phyloP scores from a whole-genome alignment of 2,329 filamentous ascomycete species.

The Raffaelea deltoideospora region DNA sequence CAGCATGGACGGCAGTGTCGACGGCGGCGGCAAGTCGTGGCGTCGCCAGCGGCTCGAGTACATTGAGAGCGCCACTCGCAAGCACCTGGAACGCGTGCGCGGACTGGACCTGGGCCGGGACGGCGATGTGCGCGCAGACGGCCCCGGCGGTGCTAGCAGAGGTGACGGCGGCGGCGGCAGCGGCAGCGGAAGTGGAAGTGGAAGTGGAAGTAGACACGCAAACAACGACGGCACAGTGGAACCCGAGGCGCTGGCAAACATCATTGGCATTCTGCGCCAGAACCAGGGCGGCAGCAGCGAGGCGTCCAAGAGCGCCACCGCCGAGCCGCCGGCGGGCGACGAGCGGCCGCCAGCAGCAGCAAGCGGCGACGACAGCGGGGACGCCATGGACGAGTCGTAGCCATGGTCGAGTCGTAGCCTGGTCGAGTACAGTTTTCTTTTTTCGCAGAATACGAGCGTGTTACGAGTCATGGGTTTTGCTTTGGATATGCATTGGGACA shows the following conservation, averaged over 20 bases:
- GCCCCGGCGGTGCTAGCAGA: conserved; percentile 14
- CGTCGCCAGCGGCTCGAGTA: conserved; percentile 63
- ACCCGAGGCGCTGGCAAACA: conserved; percentile 9
- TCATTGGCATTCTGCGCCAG: conserved; percentile 8
- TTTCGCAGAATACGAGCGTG: background rate
- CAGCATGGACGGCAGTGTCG: conserved; percentile 6
- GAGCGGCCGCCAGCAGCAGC: background rate
- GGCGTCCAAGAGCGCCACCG: background rate
- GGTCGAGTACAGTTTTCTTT: too few relatives aligned
- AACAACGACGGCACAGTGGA: conserved; percentile 34
- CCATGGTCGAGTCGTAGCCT: background rate
- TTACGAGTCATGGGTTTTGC: background rate
- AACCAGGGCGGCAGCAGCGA: conserved; percentile 1
- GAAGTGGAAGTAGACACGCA: too few relatives aligned
- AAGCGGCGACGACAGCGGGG: too few relatives aligned
- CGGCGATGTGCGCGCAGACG: conserved; percentile 41
- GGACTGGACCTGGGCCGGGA: conserved; percentile 49
- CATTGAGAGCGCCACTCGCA: conserved; percentile 62
- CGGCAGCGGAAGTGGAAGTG: too few relatives aligned
- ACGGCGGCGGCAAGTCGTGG: conserved; percentile 31
- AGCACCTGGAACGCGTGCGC: conserved; percentile 57
- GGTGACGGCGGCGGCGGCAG: background rate
- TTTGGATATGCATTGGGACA: too few relatives aligned
- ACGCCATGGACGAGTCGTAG: conserved; percentile 15
- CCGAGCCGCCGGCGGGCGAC: background rate